phyloP scores from a whole-genome alignment of 176 grass and related monocot species.

The Phoenix dactylifera region DNA sequence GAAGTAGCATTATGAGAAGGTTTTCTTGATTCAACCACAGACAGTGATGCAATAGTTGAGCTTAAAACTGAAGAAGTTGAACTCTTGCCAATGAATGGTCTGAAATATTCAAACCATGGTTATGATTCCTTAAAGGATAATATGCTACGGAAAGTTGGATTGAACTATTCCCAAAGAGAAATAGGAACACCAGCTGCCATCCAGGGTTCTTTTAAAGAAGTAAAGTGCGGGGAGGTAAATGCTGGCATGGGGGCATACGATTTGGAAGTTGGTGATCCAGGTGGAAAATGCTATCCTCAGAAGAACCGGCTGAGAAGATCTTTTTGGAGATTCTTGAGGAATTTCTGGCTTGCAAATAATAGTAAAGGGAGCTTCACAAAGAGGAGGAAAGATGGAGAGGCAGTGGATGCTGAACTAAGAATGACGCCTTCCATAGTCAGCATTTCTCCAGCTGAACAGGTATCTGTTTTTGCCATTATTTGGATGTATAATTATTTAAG shows the following conservation, averaged over 20 bases:
- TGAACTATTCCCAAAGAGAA: slow-evolving; percentile 26
- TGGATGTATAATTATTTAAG: too few species aligned
- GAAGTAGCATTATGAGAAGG: slow-evolving; percentile 24
- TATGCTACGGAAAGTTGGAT: slow-evolving; percentile 12
- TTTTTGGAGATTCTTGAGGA: slow-evolving; percentile 45
- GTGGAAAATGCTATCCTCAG: slow-evolving; percentile 21
- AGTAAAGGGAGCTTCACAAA: slow-evolving; percentile 58
- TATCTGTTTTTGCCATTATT: slow-evolving; percentile 23
- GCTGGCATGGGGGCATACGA: slow-evolving; percentile 12
- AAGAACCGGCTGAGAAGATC: slow-evolving; percentile 34
- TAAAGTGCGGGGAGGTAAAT: slow-evolving; percentile 2
- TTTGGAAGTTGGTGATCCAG: slow-evolving; percentile 38
- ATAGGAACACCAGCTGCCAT: slow-evolving; percentile 22
- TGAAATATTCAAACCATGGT: slow-evolving; percentile 19
- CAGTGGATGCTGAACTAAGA: slow-evolving; percentile 23
- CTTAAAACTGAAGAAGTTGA: slow-evolving; percentile 33
- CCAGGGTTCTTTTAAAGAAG: slow-evolving; percentile 15
- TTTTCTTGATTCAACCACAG: slow-evolving; percentile 26
- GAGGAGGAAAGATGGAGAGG: slow-evolving; percentile 79
- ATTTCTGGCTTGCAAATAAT: slow-evolving; percentile 50
- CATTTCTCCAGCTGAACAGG: slow-evolving; percentile 30
- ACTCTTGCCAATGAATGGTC: slow-evolving; percentile 29
- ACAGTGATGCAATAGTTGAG: slow-evolving; percentile 49
- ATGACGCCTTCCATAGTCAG: slow-evolving; percentile 24
- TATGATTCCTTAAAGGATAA: background rate